phyloP scores from a whole-genome alignment of 495 filamentous ascomycete species.

The Aspergillus saccharolyticus region DNA sequence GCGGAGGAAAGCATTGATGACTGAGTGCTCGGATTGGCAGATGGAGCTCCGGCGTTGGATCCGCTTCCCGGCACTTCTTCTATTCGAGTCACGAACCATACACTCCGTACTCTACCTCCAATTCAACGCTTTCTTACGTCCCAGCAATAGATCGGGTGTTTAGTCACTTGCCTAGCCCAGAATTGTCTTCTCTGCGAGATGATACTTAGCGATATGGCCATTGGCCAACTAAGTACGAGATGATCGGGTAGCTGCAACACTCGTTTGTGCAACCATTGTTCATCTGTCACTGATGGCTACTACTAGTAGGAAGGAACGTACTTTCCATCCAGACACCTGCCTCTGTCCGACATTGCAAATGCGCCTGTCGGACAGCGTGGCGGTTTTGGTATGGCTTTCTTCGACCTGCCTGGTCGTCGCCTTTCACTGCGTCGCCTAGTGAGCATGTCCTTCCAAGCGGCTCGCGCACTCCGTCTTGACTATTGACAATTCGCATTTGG shows the following conservation, averaged over 20 bases:
- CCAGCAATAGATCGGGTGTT: too few species aligned
- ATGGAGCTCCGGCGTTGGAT: constrained; percentile 3
- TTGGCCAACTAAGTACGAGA: not conserved
- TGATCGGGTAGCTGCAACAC: not conserved
- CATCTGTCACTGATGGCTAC: constrained; percentile 5
- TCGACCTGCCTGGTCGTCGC: not conserved
- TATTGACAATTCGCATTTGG: not conserved
- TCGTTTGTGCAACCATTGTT: not conserved
- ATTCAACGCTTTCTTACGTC: too few species aligned
- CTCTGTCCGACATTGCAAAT: constrained; percentile 20
- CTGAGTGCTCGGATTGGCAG: constrained; percentile 4
- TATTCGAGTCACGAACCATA: too few species aligned
- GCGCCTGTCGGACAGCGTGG: constrained; percentile 1
- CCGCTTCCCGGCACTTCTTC: constrained; percentile 7
- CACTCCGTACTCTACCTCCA: too few species aligned
- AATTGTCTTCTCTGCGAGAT: too few species aligned
- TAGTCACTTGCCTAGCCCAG: too few species aligned
- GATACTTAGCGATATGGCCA: too few species aligned
- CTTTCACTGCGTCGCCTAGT: not conserved
- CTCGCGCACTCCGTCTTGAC: not conserved
- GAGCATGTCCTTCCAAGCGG: not conserved
- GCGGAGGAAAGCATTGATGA: constrained; percentile 2
- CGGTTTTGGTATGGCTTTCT: not conserved
- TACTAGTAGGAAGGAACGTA: constrained; percentile 13
- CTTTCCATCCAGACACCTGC: constrained; percentile 11